Evolutionary conservation across 345 rosid species (phyloP).

Genomic region (Populus euphratica): DNA sequence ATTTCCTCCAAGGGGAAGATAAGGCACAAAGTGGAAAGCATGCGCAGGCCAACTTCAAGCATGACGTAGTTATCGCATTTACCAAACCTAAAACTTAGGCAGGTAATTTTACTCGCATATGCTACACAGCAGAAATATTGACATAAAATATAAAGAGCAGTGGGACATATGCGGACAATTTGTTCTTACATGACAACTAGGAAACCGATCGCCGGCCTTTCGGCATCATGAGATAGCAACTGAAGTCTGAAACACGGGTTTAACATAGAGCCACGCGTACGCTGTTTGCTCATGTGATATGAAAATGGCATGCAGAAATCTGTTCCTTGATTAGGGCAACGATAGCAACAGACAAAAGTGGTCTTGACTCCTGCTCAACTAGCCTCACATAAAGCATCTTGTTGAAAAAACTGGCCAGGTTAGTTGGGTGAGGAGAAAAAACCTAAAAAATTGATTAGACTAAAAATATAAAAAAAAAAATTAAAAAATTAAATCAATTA

Average conservation of each 20-base stretch:
- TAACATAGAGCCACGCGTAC: neutral
- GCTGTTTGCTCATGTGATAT: neutral
- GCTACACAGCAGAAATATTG: neutral
- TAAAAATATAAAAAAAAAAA: too few relatives aligned
- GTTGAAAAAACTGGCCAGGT: neutral
- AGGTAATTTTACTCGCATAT: neutral
- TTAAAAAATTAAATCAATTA: too few relatives aligned
- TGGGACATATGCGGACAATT: neutral
- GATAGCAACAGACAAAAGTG: neutral
- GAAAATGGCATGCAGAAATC: neutral
- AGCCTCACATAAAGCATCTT: neutral
- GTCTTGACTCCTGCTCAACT: neutral
- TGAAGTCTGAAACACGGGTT: neutral
- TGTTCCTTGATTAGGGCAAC: neutral
- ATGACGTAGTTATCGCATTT: neutral
- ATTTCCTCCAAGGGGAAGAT: too few relatives aligned
- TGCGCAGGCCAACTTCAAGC: neutral
- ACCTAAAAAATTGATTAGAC: too few relatives aligned
- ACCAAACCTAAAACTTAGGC: neutral
- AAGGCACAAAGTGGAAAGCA: too few relatives aligned
- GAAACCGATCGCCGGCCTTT: neutral
- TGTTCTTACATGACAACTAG: neutral
- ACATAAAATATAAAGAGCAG: neutral
- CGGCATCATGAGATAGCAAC: neutral
- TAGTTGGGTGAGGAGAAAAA: neutral